phyloP scores from a whole-genome alignment of 257 asterid genomes.

The Paraleonurus japonicus region DNA sequence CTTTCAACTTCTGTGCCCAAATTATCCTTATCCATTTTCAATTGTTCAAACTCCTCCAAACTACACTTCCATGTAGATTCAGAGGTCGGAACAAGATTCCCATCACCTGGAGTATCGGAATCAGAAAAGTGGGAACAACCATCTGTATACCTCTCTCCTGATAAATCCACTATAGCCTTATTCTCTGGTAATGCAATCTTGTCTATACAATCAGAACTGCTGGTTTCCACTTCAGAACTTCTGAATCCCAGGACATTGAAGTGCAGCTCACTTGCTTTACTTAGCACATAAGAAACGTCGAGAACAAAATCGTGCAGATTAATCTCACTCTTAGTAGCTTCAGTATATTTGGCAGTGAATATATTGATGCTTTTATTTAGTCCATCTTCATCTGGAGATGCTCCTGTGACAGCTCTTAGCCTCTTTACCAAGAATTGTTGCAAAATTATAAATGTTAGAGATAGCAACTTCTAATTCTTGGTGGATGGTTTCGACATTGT shows the following conservation, averaged over 20 bases:
- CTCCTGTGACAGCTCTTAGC: conserved; percentile 55
- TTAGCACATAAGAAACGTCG: conserved; percentile 60
- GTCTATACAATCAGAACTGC: conserved; percentile 79
- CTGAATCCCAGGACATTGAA: conserved; percentile 59
- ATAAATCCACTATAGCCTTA: conserved; percentile 46
- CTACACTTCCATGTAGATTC: conserved; percentile 83
- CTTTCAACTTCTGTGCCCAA: conserved; percentile 62
- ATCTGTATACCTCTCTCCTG: conserved; percentile 49
- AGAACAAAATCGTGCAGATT: conserved; percentile 55
- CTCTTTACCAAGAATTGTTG: conserved; percentile 61
- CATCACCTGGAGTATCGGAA: conserved; percentile 71
- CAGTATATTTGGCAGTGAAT: conserved; percentile 57
- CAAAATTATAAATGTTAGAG: conserved; percentile 56
- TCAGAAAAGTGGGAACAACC: conserved; percentile 67
- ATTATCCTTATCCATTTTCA: conserved; percentile 67
- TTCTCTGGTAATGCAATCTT: conserved; percentile 85
- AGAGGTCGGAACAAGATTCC: conserved; percentile 73
- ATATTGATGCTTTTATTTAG: conserved; percentile 39
- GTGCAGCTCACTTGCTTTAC: conserved; percentile 60
- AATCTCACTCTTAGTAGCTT: conserved; percentile 38
- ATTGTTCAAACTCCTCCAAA: conserved; percentile 76
- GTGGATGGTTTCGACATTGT: conserved; percentile 28
- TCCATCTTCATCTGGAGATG: conserved; percentile 52
- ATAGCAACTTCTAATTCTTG: conserved; percentile 56
- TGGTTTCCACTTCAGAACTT: conserved; percentile 58